These are phyloP conservation scores for Tanacetum coccineum DNA, from an alignment of 129 eudicot species.

Conservation along the genomic window DNA sequence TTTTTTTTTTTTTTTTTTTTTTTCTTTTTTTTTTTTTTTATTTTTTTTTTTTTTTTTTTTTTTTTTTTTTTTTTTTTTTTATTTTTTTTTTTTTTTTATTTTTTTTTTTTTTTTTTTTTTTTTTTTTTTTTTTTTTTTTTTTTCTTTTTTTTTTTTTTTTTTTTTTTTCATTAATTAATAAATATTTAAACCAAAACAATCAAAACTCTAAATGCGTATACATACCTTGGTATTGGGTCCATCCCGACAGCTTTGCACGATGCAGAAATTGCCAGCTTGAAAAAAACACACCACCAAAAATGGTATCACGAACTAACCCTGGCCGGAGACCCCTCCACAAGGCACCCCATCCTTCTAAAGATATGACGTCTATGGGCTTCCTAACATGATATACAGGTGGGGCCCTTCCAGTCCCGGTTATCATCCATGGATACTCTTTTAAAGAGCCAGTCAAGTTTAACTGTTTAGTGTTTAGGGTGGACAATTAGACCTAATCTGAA, in stretches of 20 bases:
- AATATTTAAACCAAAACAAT: neutral
- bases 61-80: too few relatives aligned
- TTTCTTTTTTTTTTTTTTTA: too few relatives aligned
- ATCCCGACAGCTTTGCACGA: conserved; percentile 73
- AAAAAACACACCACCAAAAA: conserved; percentile 87
- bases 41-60: too few relatives aligned
- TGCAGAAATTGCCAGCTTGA: conserved; percentile 80
- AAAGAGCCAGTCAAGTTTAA: conserved; percentile 49
- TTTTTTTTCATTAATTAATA: neutral
- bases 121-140: too few relatives aligned
- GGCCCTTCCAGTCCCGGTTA: conserved; percentile 89
- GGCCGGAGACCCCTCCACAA: conserved; percentile 80
- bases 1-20: too few relatives aligned
- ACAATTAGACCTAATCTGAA: too few relatives aligned
- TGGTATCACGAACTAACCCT: conserved; percentile 74
- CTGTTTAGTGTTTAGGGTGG: conserved; percentile 52
- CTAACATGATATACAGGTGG: conserved; percentile 73
- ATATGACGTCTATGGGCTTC: conserved; percentile 52
- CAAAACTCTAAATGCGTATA: neutral
- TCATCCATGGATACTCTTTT: conserved; percentile 91
- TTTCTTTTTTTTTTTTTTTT: too few relatives aligned
- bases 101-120: too few relatives aligned
- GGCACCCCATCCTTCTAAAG: too few relatives aligned
- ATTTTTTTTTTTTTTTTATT: too few relatives aligned
- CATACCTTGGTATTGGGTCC: conserved; percentile 80